These are phyloP conservation scores for Microsporum canis DNA, from an alignment of 2,329 filamentous ascomycete genomes.

Conservation along the genomic window DNA sequence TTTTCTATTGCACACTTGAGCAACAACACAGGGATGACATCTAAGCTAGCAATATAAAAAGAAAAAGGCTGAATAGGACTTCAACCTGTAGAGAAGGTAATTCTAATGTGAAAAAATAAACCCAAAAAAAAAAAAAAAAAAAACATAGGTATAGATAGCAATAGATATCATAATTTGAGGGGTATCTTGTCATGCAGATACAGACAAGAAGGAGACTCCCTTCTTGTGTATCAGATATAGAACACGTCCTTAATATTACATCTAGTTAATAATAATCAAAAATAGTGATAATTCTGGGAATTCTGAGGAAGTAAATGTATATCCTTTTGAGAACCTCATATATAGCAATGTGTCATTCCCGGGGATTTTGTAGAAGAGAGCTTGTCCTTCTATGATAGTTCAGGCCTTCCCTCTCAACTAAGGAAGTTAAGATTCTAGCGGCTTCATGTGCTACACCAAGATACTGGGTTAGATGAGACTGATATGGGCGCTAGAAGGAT, in stretches of 20 bases:
- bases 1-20: neutral
- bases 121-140: neutral
- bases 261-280: neutral
- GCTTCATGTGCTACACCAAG: slow-evolving; percentile 13
- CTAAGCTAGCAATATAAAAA: neutral
- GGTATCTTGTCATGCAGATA: neutral
- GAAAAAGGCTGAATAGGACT: neutral
- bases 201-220: neutral
- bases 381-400: neutral
- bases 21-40: neutral
- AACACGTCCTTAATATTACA: neutral
- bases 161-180: neutral
- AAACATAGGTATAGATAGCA: neutral
- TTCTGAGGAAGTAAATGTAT: neutral
- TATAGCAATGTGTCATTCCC: neutral
- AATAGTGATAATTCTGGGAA: neutral
- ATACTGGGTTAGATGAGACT: neutral
- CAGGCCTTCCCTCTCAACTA: slow-evolving; percentile 9
- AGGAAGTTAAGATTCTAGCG: slow-evolving; percentile 11
- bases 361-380: neutral
- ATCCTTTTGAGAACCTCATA: neutral
- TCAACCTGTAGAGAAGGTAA: neutral
- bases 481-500: neutral
- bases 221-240: neutral
- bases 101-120: neutral